Conservation (phyloP, 129 eudicot genomes). For the Tanacetum coccineum region DNA sequence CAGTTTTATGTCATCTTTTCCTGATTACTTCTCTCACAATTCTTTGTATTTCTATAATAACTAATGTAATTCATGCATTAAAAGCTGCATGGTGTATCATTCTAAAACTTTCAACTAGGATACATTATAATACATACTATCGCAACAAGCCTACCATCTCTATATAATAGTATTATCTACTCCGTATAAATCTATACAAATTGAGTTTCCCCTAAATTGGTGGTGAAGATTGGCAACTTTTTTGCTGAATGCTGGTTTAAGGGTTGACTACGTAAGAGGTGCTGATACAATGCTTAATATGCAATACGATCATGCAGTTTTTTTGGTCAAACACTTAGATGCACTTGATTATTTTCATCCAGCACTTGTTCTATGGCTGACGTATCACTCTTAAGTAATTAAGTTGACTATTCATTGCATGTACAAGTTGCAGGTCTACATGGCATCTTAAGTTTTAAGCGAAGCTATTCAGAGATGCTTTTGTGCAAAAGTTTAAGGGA, state of each 20-base stretch:
- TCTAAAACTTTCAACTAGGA: background rate
- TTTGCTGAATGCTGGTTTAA: constrained; percentile 6
- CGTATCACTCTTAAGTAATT: constrained; percentile 11
- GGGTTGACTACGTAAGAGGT: constrained; percentile 10
- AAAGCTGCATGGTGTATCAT: background rate
- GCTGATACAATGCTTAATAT: background rate
- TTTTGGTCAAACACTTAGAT: background rate
- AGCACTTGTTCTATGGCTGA: constrained; percentile 16
- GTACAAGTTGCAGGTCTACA: constrained; percentile 6
- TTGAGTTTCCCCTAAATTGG: constrained; percentile 19
- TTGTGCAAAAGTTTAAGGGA: no score
- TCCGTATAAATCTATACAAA: background rate
- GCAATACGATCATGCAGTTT: constrained; percentile 13
- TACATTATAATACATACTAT: no score
- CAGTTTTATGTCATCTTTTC: no score
- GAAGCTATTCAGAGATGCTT: no score
- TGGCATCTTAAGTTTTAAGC: background rate
- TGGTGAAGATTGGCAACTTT: background rate
- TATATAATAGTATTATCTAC: no score
- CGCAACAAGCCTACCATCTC: no score
- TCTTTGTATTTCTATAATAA: background rate
- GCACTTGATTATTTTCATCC: constrained; percentile 2
- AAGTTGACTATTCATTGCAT: constrained; percentile 20
- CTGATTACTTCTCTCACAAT: no score
- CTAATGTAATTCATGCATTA: background rate